Conservation (phyloP, 345 rosid species). For the Euphorbia peplus region DNA sequence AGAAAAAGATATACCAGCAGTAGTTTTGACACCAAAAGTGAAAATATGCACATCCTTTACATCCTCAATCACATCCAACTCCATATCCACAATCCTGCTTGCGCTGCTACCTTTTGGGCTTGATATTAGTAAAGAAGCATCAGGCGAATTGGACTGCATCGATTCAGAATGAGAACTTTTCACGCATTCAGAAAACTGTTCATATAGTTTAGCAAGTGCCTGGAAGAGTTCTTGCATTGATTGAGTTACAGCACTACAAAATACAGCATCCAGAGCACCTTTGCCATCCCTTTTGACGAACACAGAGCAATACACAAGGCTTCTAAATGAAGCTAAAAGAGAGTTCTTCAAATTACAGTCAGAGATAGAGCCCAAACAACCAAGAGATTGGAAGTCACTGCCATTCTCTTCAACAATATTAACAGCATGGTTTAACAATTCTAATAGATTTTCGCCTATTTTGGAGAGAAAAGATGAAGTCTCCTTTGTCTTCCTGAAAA, state of each 20-base stretch:
- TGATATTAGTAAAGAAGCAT: conserved; percentile 36
- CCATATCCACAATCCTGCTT: conserved; percentile 73
- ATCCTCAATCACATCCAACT: conserved; percentile 66
- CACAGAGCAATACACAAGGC: conserved; percentile 54
- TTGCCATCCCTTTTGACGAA: conserved; percentile 42
- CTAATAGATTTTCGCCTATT: conserved; percentile 49
- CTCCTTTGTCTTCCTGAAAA: conserved; percentile 55
- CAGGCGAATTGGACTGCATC: conserved; percentile 30
- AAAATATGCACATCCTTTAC: conserved; percentile 48
- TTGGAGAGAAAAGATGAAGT: conserved; percentile 50
- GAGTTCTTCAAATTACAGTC: conserved; percentile 40
- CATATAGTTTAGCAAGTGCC: conserved; percentile 50
- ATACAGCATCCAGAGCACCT: conserved; percentile 32
- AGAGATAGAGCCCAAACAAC: conserved; percentile 41
- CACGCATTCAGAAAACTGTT: conserved; percentile 42
- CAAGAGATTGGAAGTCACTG: conserved; percentile 46
- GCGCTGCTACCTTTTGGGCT: conserved; percentile 17
- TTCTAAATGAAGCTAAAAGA: conserved; percentile 52
- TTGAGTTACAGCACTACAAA: conserved; percentile 37
- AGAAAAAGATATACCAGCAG: conserved; percentile 43
- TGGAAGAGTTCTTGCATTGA: conserved; percentile 64
- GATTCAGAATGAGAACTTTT: conserved; percentile 40
- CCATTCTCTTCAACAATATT: conserved; percentile 38
- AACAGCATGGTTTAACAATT: conserved; percentile 53
- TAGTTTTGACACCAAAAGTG: conserved; percentile 45